Evolutionary conservation across 352 stramenopile species (phyloP).

Genomic region (Globisporangium cederbergense): DNA sequence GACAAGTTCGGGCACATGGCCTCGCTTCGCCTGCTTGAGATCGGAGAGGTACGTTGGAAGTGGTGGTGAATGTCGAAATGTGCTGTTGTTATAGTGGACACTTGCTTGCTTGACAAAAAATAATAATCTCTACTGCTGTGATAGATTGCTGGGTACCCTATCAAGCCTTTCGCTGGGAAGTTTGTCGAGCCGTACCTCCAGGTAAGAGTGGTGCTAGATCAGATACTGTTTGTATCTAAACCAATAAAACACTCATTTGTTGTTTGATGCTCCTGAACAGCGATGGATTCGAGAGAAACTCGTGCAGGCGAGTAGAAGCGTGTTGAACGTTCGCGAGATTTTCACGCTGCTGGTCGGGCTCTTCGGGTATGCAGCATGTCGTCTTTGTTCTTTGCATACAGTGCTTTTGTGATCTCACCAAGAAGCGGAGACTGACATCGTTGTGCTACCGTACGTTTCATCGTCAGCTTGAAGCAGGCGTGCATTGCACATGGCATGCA

Average conservation of each 20-base stretch:
- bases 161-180: conserved; percentile 77
- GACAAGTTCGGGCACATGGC: conserved; percentile 78
- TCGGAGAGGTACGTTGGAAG: conserved; percentile 38
- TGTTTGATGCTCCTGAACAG: conserved; percentile 15
- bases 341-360: conserved; percentile 79
- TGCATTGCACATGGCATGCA: conserved; percentile 58
- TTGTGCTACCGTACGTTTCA: not conserved
- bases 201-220: conserved; percentile 17
- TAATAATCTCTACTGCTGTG: not conserved
- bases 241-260: not conserved
- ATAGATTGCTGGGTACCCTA: conserved; percentile 73
- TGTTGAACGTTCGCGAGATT: conserved; percentile 63
- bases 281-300: conserved; percentile 82
- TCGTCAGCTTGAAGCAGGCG: conserved; percentile 51
- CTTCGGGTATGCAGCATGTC: conserved; percentile 45
- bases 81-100: not conserved
- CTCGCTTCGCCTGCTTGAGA: conserved; percentile 64
- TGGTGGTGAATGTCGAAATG: not conserved
- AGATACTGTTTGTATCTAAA: not conserved
- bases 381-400: not conserved
- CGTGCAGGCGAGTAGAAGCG: conserved; percentile 29
- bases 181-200: conserved; percentile 74
- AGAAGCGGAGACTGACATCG: not conserved
- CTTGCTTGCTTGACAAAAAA: too few relatives aligned
- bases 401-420: not conserved